Evolutionary conservation across 192 early-diverging fungal genomes (phyloP).

Genomic region (Rhizoclosmatium sp.): DNA sequence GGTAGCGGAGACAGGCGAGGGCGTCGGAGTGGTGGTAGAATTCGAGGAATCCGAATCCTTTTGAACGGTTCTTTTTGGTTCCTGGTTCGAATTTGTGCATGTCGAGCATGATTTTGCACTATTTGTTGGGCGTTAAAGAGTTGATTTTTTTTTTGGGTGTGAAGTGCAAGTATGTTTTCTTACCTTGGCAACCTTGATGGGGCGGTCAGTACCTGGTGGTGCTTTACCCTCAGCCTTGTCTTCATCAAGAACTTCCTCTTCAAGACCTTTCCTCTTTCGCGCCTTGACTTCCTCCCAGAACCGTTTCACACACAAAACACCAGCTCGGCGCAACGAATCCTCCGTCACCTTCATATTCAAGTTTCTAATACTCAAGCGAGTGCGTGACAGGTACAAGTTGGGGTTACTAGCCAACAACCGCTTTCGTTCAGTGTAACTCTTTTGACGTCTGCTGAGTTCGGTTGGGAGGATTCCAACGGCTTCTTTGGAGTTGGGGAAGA

Average conservation of each 20-base stretch:
- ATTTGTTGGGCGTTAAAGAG: constrained; percentile 44
- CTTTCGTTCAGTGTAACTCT: constrained; percentile 82
- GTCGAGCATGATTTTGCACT: constrained; percentile 84
- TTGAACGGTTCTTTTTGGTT: constrained; percentile 73
- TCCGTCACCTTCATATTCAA: constrained; percentile 80
- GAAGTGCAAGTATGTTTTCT: not conserved
- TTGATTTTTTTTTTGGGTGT: not conserved
- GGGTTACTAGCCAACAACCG: constrained; percentile 84
- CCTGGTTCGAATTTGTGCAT: constrained; percentile 79
- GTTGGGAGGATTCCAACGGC: constrained; percentile 72
- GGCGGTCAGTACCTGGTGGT: constrained; percentile 42
- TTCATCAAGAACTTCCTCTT: constrained; percentile 73
- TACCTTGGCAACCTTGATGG: constrained; percentile 63
- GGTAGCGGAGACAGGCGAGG: constrained; percentile 87
- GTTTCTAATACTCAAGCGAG: constrained; percentile 89
- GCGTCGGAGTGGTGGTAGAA: constrained; percentile 88
- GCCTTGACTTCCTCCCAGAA: constrained; percentile 62
- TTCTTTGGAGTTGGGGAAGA: constrained; percentile 84
- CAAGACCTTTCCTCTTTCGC: constrained; percentile 45
- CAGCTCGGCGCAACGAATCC: constrained; percentile 61
- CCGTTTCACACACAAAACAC: constrained; percentile 43
- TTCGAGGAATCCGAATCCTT: constrained; percentile 96
- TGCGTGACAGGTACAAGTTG: constrained; percentile 87
- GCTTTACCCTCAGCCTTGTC: constrained; percentile 68
- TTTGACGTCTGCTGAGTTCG: constrained; percentile 85